Percentiles rank a stretch among this genome's conserved stretches.
Evolutionary conservation across 352 stramenopile genomes (phyloP).

Genomic region (Phytophthora tubulina): DNA sequence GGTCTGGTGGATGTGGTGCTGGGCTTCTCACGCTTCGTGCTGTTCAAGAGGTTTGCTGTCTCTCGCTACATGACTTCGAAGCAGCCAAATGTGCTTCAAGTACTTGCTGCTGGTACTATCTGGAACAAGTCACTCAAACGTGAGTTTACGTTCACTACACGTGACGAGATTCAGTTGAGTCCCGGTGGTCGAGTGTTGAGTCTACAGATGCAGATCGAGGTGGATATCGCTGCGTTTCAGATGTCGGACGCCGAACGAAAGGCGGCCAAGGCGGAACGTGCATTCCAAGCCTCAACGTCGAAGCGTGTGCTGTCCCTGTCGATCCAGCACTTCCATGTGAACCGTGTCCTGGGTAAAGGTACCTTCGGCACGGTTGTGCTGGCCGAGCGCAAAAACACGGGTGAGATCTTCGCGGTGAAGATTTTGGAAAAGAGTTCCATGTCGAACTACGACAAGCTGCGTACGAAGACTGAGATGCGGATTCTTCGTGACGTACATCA

Average conservation of each 20-base stretch:
- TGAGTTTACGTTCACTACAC: slow-evolving; percentile 86
- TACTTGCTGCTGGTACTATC: slow-evolving; percentile 77
- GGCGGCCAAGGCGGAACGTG: slow-evolving; percentile 66
- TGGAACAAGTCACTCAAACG: slow-evolving; percentile 85
- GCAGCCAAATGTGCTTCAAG: slow-evolving; percentile 83
- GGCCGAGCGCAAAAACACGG: slow-evolving; percentile 84
- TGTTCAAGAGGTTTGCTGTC: slow-evolving; percentile 78
- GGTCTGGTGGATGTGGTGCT: slow-evolving; percentile 84
- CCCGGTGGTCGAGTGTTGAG: slow-evolving; percentile 78
- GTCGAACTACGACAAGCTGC: slow-evolving; percentile 93
- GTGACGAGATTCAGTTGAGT: slow-evolving; percentile 82
- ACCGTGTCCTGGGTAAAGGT: slow-evolving; percentile 95
- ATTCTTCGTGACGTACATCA: slow-evolving; percentile 93
- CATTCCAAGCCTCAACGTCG: slow-evolving; percentile 75
- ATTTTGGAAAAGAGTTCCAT: slow-evolving; percentile 94
- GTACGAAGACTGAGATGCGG: slow-evolving; percentile 93
- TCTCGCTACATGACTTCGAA: slow-evolving; percentile 83
- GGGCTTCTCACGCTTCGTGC: slow-evolving; percentile 75
- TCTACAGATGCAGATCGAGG: slow-evolving; percentile 90
- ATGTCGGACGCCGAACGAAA: slow-evolving; percentile 82
- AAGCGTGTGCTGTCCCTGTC: slow-evolving; percentile 88
- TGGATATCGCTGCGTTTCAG: slow-evolving; percentile 82
- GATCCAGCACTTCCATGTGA: slow-evolving; percentile 95
- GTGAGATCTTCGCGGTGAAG: slow-evolving; percentile 93
- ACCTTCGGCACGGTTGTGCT: slow-evolving; percentile 95